These are phyloP conservation scores for Pleurotus sapidus DNA, from an alignment of 768 basidiomycete genomes.

Conservation along the genomic window DNA sequence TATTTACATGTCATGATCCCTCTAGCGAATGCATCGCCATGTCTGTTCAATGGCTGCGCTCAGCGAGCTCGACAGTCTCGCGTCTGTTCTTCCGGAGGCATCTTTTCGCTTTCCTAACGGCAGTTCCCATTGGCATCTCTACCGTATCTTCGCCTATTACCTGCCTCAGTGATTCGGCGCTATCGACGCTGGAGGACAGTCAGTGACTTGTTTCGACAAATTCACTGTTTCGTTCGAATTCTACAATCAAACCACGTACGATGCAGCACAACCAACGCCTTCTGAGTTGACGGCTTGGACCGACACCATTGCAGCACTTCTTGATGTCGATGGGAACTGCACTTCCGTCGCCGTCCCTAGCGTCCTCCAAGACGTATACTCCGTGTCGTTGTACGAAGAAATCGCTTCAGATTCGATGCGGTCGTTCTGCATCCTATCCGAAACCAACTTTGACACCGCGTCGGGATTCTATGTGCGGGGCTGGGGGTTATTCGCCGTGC, in stretches of 20 bases:
- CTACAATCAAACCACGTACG: constrained; percentile 27
- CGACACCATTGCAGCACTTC: constrained; percentile 21
- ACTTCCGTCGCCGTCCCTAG: constrained; percentile 24
- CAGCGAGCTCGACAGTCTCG: too few relatives aligned
- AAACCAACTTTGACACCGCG: constrained; percentile 13
- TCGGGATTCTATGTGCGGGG: constrained; percentile 25
- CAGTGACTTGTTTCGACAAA: constrained; percentile 24
- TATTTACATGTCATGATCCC: too few relatives aligned
- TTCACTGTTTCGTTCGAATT: constrained; percentile 26
- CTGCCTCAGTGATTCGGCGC: background rate
- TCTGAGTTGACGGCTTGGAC: constrained; percentile 25
- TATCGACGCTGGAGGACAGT: constrained; percentile 18
- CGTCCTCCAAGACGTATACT: constrained; percentile 22
- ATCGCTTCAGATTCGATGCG: constrained; percentile 6
- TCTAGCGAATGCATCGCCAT: too few relatives aligned
- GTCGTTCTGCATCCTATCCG: constrained; percentile 31
- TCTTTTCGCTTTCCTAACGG: too few relatives aligned
- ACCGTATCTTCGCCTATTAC: background rate
- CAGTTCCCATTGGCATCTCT: too few relatives aligned
- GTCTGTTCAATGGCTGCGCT: too few relatives aligned
- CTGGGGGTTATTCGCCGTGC: constrained; percentile 34
- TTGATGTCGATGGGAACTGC: constrained; percentile 28
- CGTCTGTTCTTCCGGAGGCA: too few relatives aligned
- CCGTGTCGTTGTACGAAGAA: constrained; percentile 24
- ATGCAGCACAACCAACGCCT: constrained; percentile 27